A percentile compares a stretch with the other conserved stretches of the same genome.
Evolutionary conservation across 345 rosid species (phyloP).

Genomic region (Eucalyptus tenuipes): DNA sequence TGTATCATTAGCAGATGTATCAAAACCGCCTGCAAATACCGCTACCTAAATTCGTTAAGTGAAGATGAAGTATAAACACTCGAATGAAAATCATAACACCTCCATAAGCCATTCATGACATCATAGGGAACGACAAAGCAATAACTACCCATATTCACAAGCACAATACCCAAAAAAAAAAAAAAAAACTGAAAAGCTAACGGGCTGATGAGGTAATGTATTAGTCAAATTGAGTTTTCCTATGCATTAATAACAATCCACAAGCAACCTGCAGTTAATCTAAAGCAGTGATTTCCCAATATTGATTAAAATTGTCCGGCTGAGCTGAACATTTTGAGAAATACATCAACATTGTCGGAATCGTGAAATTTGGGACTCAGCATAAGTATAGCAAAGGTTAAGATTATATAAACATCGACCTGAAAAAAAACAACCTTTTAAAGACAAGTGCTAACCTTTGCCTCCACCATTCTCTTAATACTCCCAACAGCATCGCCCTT

Average conservation of each 20-base stretch:
- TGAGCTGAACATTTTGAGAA: neutral
- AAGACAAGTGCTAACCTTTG: slow-evolving; percentile 49
- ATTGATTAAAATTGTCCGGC: neutral
- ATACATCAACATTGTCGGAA: neutral
- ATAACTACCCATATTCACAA: neutral
- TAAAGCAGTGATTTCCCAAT: neutral
- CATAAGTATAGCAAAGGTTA: neutral
- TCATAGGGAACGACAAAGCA: neutral
- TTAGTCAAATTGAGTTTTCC: neutral
- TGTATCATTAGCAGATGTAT: slow-evolving; percentile 90
- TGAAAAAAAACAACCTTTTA: neutral
- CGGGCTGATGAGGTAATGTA: neutral
- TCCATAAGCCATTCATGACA: neutral
- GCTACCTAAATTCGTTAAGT: slow-evolving; percentile 37
- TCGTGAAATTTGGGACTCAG: neutral
- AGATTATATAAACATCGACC: neutral
- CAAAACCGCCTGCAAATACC: slow-evolving; percentile 94
- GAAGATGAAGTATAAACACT: neutral
- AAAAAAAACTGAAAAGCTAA: neutral
- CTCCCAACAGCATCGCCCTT: slow-evolving; percentile 82
- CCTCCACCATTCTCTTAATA: slow-evolving; percentile 70
- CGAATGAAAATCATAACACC: neutral
- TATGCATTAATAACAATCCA: neutral
- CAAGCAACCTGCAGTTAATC: neutral
- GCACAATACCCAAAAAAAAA: neutral